Conservation (phyloP, 2,329 filamentous ascomycete genomes). For the Sarocladiaceae sp. region DNA sequence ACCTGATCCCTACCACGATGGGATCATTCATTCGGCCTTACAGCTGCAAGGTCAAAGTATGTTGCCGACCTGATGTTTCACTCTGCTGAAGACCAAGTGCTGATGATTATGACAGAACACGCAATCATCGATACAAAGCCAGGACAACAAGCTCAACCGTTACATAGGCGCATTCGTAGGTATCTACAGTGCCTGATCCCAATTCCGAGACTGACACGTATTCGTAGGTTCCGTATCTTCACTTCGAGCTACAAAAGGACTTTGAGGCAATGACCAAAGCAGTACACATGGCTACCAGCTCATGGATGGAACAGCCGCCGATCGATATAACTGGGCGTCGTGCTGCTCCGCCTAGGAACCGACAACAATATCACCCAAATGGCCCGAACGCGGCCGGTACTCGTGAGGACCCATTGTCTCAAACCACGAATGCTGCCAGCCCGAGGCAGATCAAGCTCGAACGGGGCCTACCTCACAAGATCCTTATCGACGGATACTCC, state of each 20-base stretch:
- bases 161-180: neutral
- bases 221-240: slow-evolving; percentile 32
- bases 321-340: no score
- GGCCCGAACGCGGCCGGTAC: no score
- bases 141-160: neutral
- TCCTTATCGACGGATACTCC: neutral
- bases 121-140: neutral
- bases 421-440: no score
- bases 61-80: slow-evolving; percentile 4
- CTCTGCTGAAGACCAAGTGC: neutral
- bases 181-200: neutral
- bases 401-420: no score
- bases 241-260: slow-evolving; percentile 32
- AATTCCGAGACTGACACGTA: neutral
- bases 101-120: neutral
- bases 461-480: neutral
- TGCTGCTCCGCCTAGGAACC: no score
- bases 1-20: slow-evolving; percentile 9
- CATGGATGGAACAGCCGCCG: no score
- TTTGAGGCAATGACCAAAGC: slow-evolving; percentile 21
- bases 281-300: slow-evolving; percentile 16
- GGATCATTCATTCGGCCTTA: slow-evolving; percentile 10
- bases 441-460: no score
- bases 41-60: slow-evolving; percentile 14
- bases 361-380: no score